Evolutionary conservation across 495 filamentous ascomycete genomes (phyloP).

Genomic region (Trichocladium uniseriatum): DNA sequence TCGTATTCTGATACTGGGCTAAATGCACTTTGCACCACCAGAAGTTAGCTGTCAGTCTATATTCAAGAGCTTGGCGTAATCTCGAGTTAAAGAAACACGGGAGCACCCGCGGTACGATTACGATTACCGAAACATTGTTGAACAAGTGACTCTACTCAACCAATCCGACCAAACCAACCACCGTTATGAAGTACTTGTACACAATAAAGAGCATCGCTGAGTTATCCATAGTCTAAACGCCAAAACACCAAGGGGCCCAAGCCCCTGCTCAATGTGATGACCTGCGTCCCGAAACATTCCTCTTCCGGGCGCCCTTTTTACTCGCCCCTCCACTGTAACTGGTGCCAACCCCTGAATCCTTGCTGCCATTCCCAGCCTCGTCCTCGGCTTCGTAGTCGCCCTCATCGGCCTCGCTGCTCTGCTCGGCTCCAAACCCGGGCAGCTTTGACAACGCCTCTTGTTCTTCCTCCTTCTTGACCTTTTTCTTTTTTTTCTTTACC

Average conservation of each 20-base stretch:
- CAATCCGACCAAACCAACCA: no score
- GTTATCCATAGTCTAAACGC: no score
- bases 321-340: conserved; percentile 33
- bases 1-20: no score
- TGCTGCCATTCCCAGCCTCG: conserved; percentile 1
- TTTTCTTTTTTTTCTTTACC: conserved; percentile 22
- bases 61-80: not conserved
- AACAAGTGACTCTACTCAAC: no score
- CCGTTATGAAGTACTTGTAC: not conserved
- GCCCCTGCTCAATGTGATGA: not conserved
- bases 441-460: conserved; percentile 6
- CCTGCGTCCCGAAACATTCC: not conserved
- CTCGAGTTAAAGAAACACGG: not conserved
- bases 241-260: not conserved
- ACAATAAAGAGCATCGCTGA: no score
- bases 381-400: conserved; percentile 26
- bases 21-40: no score
- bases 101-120: not conserved
- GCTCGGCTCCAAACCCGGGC: conserved; percentile 10
- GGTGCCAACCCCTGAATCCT: conserved; percentile 33
- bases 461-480: conserved; percentile 23
- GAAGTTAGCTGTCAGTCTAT: no score
- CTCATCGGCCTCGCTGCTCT: conserved; percentile 25
- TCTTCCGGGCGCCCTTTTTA: conserved; percentile 16
- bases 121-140: no score